A percentile compares a stretch with the other conserved stretches of the same genome.
phyloP scores from a whole-genome alignment of 495 filamentous ascomycete species.

The Thermochaetoides thermophila region DNA sequence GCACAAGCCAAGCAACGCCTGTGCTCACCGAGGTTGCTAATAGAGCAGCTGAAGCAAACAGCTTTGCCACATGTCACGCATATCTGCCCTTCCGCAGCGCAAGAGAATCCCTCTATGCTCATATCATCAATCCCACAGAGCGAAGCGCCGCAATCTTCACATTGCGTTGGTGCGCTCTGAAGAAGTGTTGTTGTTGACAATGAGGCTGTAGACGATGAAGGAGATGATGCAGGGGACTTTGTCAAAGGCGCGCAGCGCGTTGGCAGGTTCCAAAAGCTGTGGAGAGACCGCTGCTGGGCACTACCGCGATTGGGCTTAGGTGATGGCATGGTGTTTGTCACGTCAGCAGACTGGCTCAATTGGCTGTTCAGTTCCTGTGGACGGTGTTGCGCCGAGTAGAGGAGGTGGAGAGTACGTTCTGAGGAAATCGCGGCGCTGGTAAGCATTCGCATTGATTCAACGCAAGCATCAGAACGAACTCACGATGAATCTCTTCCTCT shows the following conservation, averaged over 20 bases:
- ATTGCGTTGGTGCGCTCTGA: constrained; percentile 15
- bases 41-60: constrained; percentile 34
- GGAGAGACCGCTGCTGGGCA: constrained; percentile 26
- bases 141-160: constrained; percentile 28
- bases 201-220: no score
- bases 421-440: not conserved
- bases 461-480: constrained; percentile 8
- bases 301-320: no score
- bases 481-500: constrained; percentile 32
- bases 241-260: constrained; percentile 7
- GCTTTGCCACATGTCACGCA: constrained; percentile 29
- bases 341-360: constrained; percentile 1
- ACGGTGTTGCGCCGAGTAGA: constrained; percentile 33
- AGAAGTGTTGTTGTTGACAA: not conserved
- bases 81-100: constrained; percentile 9
- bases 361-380: constrained; percentile 5
- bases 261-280: constrained; percentile 34
- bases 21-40: constrained; percentile 31
- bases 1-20: constrained; percentile 31
- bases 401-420: constrained; percentile 33
- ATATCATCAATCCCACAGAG: constrained; percentile 15
- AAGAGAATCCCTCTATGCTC: constrained; percentile 10
- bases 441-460: constrained; percentile 1
- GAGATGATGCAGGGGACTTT: constrained; percentile 4
- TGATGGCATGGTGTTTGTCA: constrained; percentile 1